A percentile compares a stretch with the other conserved stretches of the same genome.
phyloP scores from a whole-genome alignment of 2,329 filamentous ascomycete species.

The Xylariaceae sp. region DNA sequence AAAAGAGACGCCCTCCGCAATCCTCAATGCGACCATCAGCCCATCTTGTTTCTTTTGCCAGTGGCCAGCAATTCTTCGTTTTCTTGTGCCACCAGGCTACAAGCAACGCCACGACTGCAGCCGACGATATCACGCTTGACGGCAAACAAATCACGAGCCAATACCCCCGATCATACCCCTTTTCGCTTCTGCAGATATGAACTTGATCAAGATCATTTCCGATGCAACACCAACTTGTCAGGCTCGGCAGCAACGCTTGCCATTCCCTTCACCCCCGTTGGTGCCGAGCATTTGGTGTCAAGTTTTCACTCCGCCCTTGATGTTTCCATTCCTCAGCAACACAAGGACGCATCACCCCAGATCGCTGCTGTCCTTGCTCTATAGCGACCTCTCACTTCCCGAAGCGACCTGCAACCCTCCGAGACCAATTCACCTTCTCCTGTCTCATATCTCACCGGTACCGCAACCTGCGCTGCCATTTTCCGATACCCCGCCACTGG shows the following conservation, averaged over 20 bases:
- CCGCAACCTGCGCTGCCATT: conserved; percentile 1
- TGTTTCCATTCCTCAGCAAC: conserved; percentile 25
- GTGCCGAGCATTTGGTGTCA: conserved; percentile 23
- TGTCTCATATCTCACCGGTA: conserved; percentile 5
- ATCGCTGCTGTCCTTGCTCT: conserved; percentile 1
- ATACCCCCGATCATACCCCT: conserved; percentile 10
- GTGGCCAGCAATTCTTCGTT: conserved; percentile 20
- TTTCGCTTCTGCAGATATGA: conserved; percentile 12
- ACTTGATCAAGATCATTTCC: conserved; percentile 10
- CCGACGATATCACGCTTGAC: conserved; percentile 16
- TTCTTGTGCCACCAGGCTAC: conserved; percentile 20
- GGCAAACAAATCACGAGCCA: conserved; percentile 13
- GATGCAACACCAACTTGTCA: conserved; percentile 10
- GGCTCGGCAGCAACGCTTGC: conserved; percentile 19
- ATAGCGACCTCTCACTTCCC: conserved; percentile 3
- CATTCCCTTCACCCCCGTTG: conserved; percentile 10
- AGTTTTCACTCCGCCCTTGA: conserved; percentile 19
- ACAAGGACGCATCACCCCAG: conserved; percentile 4
- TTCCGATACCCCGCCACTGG: conserved; percentile 7
- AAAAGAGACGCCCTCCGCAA: conserved; percentile 10
- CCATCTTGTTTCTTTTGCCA: conserved; percentile 26
- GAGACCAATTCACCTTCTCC: conserved; percentile 3
- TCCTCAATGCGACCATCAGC: conserved; percentile 21
- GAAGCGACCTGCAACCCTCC: conserved; percentile 2
- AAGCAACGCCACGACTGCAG: conserved; percentile 23